Percentiles rank a stretch among this genome's conserved stretches.
Conservation (phyloP, 2,329 filamentous ascomycete species). For the Colletotrichum sp. region DNA sequence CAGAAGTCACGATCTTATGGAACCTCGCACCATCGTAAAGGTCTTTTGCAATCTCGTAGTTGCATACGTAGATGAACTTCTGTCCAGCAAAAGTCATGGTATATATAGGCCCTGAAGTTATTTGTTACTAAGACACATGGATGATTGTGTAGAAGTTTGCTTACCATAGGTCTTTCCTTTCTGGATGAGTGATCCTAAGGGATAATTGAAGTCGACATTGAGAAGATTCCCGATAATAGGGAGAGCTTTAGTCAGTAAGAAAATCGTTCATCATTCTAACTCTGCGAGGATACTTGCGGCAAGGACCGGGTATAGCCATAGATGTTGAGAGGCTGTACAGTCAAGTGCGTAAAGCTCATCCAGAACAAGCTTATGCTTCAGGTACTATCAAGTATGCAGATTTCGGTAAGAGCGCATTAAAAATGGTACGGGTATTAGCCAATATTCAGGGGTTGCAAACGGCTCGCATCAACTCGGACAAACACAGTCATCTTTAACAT, state of each 20-base stretch:
- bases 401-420: not conserved
- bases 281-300: not conserved
- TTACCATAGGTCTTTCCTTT: not conserved
- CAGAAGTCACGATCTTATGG: not conserved
- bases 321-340: not conserved
- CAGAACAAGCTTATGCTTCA: not conserved
- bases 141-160: not conserved
- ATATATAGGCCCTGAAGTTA: not conserved
- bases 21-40: not conserved
- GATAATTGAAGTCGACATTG: not conserved
- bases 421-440: not conserved
- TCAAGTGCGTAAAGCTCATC: not conserved
- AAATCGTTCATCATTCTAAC: fast-evolving
- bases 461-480: not conserved
- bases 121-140: not conserved
- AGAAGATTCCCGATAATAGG: not conserved
- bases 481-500: not conserved
- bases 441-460: fast-evolving
- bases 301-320: not conserved
- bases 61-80: not conserved
- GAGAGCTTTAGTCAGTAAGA: not conserved
- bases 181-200: not conserved
- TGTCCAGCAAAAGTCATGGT: not conserved
- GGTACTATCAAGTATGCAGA: not conserved
- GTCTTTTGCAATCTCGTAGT: not conserved